Percentiles rank a stretch among this genome's conserved stretches.
Conservation (phyloP, 2,329 filamentous ascomycete species). For the Bimuria novae-zelandiae region DNA sequence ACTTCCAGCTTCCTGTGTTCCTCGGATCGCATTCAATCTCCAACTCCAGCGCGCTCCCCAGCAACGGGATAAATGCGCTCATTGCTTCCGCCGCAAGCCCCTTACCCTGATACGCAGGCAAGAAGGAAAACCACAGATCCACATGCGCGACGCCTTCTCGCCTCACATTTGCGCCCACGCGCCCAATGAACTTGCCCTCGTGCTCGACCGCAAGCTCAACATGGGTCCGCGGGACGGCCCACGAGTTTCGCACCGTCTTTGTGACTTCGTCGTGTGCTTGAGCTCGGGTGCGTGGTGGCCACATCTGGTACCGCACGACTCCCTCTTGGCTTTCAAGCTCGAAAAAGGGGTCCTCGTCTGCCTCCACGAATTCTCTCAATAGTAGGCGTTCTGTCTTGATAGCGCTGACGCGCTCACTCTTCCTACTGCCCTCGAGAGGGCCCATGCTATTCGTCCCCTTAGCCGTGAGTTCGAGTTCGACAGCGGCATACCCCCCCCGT, state of each 20-base stretch:
- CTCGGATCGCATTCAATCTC: constrained; percentile 45
- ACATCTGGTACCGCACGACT: constrained; percentile 37
- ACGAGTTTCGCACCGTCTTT: constrained; percentile 22
- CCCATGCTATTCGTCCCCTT: constrained; percentile 22
- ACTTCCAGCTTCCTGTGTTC: constrained; percentile 33
- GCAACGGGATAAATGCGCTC: constrained; percentile 26
- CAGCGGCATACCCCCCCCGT: constrained; percentile 33
- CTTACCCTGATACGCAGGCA: constrained; percentile 28
- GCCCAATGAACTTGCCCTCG: constrained; percentile 30
- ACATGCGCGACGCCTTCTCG: constrained; percentile 16
- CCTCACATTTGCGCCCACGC: constrained; percentile 31
- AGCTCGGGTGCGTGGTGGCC: constrained; percentile 25
- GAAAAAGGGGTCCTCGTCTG: constrained; percentile 28
- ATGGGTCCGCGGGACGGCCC: constrained; percentile 18
- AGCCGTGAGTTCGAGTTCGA: constrained; percentile 29
- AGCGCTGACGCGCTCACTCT: constrained; percentile 19
- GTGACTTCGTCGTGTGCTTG: constrained; percentile 27
- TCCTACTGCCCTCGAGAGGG: constrained; percentile 28
- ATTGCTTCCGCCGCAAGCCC: constrained; percentile 41
- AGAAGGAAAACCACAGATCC: constrained; percentile 39
- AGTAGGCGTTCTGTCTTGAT: constrained; percentile 29
- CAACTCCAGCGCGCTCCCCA: constrained; percentile 25
- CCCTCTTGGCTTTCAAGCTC: constrained; percentile 28
- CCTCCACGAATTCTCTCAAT: constrained; percentile 32
- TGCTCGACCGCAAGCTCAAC: constrained; percentile 38